Evolutionary conservation across 495 filamentous ascomycete genomes (phyloP).

Genomic region (Trichoderma reesei): DNA sequence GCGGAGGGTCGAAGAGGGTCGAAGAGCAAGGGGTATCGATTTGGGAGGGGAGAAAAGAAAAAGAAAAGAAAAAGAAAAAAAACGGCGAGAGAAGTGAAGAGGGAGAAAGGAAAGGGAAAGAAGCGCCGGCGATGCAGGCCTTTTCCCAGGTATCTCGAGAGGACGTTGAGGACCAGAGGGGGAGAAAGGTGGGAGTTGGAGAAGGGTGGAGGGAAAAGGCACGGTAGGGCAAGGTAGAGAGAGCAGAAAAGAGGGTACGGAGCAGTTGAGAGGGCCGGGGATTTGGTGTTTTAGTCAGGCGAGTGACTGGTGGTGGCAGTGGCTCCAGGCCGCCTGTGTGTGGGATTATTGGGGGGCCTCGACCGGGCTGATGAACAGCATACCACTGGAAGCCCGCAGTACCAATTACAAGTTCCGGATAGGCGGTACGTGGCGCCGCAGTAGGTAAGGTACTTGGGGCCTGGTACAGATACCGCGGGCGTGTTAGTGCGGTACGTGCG

Average conservation of each 20-base stretch:
- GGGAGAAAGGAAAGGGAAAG: constrained; percentile 14
- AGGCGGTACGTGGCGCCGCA: neutral
- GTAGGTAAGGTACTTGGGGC: no score
- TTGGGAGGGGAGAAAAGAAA: constrained; percentile 17
- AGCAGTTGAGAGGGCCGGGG: constrained; percentile 12
- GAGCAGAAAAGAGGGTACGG: constrained; percentile 9
- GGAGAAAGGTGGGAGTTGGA: constrained; percentile 26
- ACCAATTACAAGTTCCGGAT: neutral
- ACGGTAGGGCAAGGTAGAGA: constrained; percentile 12
- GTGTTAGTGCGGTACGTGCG: no score
- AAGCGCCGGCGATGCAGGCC: neutral
- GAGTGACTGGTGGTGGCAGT: neutral
- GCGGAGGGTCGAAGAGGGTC: neutral
- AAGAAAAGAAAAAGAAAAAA: constrained; percentile 21
- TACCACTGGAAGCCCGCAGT: neutral
- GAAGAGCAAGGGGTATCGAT: constrained; percentile 13
- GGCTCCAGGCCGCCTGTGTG: neutral
- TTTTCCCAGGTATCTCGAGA: constrained; percentile 12
- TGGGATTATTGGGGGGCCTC: constrained; percentile 5
- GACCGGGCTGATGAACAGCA: constrained; percentile 10
- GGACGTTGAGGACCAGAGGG: constrained; percentile 24
- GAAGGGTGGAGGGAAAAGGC: constrained; percentile 13
- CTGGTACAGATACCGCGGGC: no score
- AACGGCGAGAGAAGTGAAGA: constrained; percentile 16
- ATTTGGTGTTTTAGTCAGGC: constrained; percentile 10